These are phyloP conservation scores for Pseudogymnoascus sp. DNA, from an alignment of 2,329 filamentous ascomycete species.

Conservation along the genomic window DNA sequence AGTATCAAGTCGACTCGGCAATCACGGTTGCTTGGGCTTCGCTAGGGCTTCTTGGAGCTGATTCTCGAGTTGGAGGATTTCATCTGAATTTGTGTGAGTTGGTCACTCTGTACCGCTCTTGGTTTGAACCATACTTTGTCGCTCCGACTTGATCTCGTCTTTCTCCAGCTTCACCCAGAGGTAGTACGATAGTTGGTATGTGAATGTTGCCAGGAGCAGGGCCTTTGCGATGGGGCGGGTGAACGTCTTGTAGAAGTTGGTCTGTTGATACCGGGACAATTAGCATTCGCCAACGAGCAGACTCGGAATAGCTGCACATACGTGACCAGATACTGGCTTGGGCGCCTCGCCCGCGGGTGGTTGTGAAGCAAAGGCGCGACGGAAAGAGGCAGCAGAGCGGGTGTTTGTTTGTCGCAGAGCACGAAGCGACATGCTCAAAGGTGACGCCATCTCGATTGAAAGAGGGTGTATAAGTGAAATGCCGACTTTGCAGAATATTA, in stretches of 20 bases:
- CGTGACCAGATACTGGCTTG: conserved; percentile 14
- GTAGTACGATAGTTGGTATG: conserved; percentile 72
- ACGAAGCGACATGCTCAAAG: not conserved
- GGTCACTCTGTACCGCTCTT: not conserved
- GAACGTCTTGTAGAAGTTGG: conserved; percentile 68
- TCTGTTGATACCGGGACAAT: conserved; percentile 32
- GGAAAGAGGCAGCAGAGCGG: not conserved
- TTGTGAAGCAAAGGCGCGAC: not conserved
- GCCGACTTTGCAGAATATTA: not conserved
- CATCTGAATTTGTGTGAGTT: not conserved
- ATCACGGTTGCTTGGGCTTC: not conserved
- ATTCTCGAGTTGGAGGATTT: conserved; percentile 8
- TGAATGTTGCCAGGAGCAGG: conserved; percentile 66
- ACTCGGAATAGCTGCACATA: not conserved
- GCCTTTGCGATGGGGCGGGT: conserved; percentile 66
- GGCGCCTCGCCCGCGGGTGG: not conserved
- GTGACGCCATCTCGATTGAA: not conserved
- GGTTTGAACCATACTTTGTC: conserved; percentile 41
- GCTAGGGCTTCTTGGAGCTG: not conserved
- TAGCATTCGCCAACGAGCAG: not conserved
- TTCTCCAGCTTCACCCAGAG: conserved; percentile 67
- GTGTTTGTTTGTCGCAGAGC: not conserved
- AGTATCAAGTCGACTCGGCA: not conserved
- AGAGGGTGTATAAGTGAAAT: not conserved
- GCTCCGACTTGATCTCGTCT: conserved; percentile 57